Evolutionary conservation across 352 stramenopile species (phyloP), one percentile per base, ranked within the genome.

Genomic region (Chrysophaeum taylorii): DNA sequence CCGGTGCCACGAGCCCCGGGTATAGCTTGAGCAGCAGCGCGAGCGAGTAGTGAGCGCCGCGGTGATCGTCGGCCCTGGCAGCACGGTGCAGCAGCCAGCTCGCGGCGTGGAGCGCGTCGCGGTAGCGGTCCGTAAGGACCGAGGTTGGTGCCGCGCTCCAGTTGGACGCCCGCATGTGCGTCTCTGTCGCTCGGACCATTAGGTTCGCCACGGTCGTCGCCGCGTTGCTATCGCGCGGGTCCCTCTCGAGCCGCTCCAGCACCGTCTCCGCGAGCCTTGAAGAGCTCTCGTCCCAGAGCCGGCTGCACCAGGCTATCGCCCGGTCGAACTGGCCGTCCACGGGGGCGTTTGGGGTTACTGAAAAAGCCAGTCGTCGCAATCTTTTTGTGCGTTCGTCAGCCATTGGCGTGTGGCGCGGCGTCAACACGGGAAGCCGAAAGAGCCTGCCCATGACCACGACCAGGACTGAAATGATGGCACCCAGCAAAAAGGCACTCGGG

Each of bases 151-250:
- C 57, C 1, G 57, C 31, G 1, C 33, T 45, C 57, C 57, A 66
- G 57, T 66, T 66, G 14, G 57, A 66, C 33, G 31, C 2, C 14
- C 33, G 33, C 57, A 66, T 66, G 35, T 66, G 31, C 33, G 27
- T 2, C 35, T 66, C 57, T 23, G 36, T 31, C 31, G 57, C 57
- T 14, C 57, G 57, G 57, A 66, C 31, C 57, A 66, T 48, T 0
- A 66, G 27, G n/a, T 66, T 66, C 12, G 57, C 57, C 14, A 66
- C 57, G 9, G 57, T 66, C 57, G 57, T 43, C 57, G 57, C 57
- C 5, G 57, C 57, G 57, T 35, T 9, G 18, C 15, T 5, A 36
- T 66, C 57, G 14, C 16, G 2, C 2, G 31, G 2, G 18, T 66
- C 27, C 14, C 57, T 16, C 57, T 42, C 18, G 33, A 66, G 36